Base-by-base conservation (phyloP, 106 monocot genomes). In the Cymbidium sinense region DNA sequence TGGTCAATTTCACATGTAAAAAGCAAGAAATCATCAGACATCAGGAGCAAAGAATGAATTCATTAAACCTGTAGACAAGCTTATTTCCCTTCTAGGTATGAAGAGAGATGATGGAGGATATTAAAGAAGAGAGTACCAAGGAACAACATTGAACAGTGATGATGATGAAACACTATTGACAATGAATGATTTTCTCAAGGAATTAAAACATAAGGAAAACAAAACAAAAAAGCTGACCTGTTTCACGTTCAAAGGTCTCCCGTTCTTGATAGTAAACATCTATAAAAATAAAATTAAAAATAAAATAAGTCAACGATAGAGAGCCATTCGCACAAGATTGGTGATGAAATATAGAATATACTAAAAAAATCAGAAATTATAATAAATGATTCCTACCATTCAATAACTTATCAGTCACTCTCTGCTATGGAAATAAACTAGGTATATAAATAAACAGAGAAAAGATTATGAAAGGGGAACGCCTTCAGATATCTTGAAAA, bases 261-360 rank as follows among this genome's bases (percentile, higher is more conserved):
- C 82, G 77, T 70, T 87, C 90, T 64, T 99, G 92, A 76, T 92
- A 78, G 79, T 99, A 99, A 85, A 90, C 99, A 99, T 99, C 99
- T 99, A 82, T n/a, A 7, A 87, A 58, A 58, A 65, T 81, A 33
- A 54, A 67, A 77, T 29, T n/a, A 7, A 87, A 58, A 58, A 65
- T 81, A 33, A 54, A 67, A 77, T 29, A 74, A 29, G n/a, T 47
- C 35, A 64, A 73, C 34, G 13, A 44, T 19, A 7, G 74, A 73
- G 8, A 36, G 37, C 23, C 34, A 37, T 1, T 69, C 33, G 5
- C 39, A 71, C 36, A 3, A 35, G 8, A 36, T 37, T 34, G 35
- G 71, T 47, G 47, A 44, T 44, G 6, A 74, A 47, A 21, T 35
- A 71, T 0, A 33, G 13, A 28, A 67, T 30, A 30, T 71, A 1